These are phyloP conservation scores for Alternaria conjuncta DNA, from an alignment of 2,329 filamentous ascomycete species.

Conservation along the genomic window DNA sequence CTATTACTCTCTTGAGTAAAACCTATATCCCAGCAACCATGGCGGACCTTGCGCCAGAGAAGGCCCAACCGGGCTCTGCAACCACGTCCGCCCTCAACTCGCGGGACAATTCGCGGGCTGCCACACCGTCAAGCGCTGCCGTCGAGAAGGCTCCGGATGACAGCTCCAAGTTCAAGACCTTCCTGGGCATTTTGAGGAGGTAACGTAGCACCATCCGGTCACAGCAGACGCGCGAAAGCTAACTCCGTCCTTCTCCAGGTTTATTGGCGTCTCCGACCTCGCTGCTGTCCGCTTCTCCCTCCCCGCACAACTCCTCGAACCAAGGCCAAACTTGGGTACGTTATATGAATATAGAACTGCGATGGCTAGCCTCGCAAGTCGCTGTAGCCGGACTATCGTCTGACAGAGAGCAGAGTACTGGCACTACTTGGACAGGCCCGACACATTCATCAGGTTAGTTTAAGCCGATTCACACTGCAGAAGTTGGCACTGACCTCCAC, in stretches of 20 bases:
- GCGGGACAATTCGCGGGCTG: conserved; percentile 43
- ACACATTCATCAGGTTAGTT: conserved; percentile 75
- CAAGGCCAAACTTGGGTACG: conserved; percentile 84
- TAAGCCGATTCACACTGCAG: not conserved
- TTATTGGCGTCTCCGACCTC: conserved; percentile 95
- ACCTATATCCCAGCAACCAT: conserved; percentile 23
- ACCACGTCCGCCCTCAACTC: conserved; percentile 42
- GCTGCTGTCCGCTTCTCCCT: conserved; percentile 95
- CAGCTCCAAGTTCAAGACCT: conserved; percentile 85
- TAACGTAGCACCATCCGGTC: conserved; percentile 51
- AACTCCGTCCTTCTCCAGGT: conserved; percentile 62
- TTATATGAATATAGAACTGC: conserved; percentile 7
- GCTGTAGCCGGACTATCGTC: conserved; percentile 13
- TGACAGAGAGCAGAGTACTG: conserved; percentile 76
- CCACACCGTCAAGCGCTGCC: conserved; percentile 42
- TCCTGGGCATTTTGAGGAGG: conserved; percentile 87
- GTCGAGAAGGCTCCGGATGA: conserved; percentile 72
- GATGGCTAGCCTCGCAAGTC: not conserved
- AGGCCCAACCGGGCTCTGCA: conserved; percentile 32
- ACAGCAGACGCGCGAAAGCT: conserved; percentile 8
- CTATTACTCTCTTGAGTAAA: conserved; percentile 5
- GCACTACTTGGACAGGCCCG: conserved; percentile 96
- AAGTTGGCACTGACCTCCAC: conserved; percentile 45
- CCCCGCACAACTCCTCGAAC: conserved; percentile 92
- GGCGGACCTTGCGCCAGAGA: conserved; percentile 41